phyloP scores from a whole-genome alignment of 2,329 filamentous ascomycete species.

The Cladophialophora bantiana region DNA sequence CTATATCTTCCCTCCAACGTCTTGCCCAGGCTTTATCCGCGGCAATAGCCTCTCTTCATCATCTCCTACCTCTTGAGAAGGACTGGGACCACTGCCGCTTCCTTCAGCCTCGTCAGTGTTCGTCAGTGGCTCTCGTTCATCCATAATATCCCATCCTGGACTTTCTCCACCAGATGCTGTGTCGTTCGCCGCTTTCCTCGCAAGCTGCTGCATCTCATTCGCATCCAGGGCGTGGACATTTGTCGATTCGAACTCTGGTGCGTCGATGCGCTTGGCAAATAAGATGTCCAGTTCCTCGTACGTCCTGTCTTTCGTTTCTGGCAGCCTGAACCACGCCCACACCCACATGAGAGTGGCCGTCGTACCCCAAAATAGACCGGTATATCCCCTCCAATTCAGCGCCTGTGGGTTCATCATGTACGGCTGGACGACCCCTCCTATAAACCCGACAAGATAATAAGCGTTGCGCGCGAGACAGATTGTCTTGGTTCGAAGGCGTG shows the following conservation, averaged over 20 bases:
- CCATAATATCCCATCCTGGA: slow-evolving; percentile 41
- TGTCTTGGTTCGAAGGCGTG: slow-evolving; percentile 60
- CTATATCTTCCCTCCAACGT: neutral
- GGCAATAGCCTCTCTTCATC: neutral
- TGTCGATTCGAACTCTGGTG: slow-evolving; percentile 32
- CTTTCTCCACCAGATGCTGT: slow-evolving; percentile 36
- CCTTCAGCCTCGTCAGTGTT: slow-evolving; percentile 43
- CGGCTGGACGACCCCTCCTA: slow-evolving; percentile 49
- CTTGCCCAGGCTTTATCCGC: neutral
- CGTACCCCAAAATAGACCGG: slow-evolving; percentile 51
- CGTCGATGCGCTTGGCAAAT: slow-evolving; percentile 32
- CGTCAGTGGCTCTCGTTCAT: slow-evolving; percentile 32
- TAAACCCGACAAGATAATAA: slow-evolving; percentile 59
- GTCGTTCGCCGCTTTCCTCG: neutral
- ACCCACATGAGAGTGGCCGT: slow-evolving; percentile 40
- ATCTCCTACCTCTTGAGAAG: neutral
- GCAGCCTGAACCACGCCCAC: slow-evolving; percentile 46
- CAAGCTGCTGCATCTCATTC: slow-evolving; percentile 12
- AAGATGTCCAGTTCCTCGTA: slow-evolving; percentile 41
- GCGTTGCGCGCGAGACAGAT: slow-evolving; percentile 59
- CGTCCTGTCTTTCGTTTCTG: slow-evolving; percentile 46
- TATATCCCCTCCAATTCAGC: slow-evolving; percentile 50
- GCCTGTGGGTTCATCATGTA: slow-evolving; percentile 47
- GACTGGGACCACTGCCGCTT: neutral
- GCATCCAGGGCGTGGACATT: slow-evolving; percentile 30